Evolutionary conservation across 768 basidiomycete species (phyloP), one percentile per base, ranked within the genome.

Genomic region (Crassisporium funariophilum): DNA sequence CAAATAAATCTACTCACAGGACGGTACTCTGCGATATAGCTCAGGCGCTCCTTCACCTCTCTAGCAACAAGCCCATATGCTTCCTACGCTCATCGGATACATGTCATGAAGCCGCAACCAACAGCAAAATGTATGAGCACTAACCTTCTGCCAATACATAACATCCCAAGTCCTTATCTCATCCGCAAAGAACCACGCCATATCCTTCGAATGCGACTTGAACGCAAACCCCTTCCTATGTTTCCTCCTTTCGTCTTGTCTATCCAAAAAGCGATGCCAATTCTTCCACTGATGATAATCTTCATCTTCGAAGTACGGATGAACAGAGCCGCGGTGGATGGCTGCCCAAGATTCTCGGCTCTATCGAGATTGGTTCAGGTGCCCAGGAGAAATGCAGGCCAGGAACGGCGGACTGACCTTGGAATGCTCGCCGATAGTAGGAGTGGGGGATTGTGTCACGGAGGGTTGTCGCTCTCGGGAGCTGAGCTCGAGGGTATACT

Each of bases 341-440:
- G 68, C 68, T 1, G 68, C 71, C 74, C 75, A 76, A 5, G 74
- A 74, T 53, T 74, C 70, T 46, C 65, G 68, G 44, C 73, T 75
- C 75, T 75, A 41, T 7, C 12, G 11, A 20, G 35, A 35, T 25
- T 31, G 31, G 40, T 11, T 11, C 19, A 2, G n/a, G 16, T 7
- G 15, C 17, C 23, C 17, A 17, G n/a, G n/a, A 31, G 22, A 21
- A 46, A 21, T 4, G 35, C 17, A 23, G 10, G 20, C 19, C 2
- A 41, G 17, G 23, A 37, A 21, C 37, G 23, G 6, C 34, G 25
- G 13, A 52, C 57, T 24, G 35, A 68, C 73, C 62, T 70, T 68
- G 31, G 71, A 73, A 55, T 71, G 68, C 56, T 76, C 71, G 13
- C 73, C 71, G 16, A 49, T 59, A 17, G 64, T 54, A 44, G 53